A percentile compares a stretch with the other conserved stretches of the same genome.
Conservation (phyloP, 2,329 filamentous ascomycete genomes). For the Penicillium sp. region DNA sequence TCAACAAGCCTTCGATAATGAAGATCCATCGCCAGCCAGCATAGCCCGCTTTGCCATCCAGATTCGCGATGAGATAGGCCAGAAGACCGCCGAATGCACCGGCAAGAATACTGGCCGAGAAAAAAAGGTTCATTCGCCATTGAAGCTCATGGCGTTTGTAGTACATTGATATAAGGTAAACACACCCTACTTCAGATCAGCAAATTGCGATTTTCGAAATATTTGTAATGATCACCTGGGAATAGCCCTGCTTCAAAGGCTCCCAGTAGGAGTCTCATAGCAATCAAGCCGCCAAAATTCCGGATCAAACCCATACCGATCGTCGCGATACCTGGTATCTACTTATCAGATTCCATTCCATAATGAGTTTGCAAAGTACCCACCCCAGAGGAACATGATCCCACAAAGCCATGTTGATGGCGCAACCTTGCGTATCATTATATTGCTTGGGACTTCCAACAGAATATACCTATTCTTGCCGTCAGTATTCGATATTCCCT, state of each 20-base stretch:
- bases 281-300: too few species aligned
- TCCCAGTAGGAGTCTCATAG: too few species aligned
- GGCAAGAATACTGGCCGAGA: slow-evolving; percentile 22
- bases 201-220: accelerated
- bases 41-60: slow-evolving; percentile 28
- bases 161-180: too few species aligned
- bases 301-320: too few species aligned
- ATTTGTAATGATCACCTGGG: too few species aligned
- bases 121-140: slow-evolving; percentile 27
- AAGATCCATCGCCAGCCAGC: slow-evolving; percentile 34
- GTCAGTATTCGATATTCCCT: too few species aligned
- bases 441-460: slow-evolving; percentile 49
- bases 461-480: slow-evolving; percentile 36
- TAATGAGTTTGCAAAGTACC: too few species aligned
- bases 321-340: too few species aligned
- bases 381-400: slow-evolving; percentile 46
- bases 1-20: slow-evolving; percentile 28
- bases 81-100: slow-evolving; percentile 31
- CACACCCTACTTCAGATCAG: too few species aligned
- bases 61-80: slow-evolving; percentile 26
- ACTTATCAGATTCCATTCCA: too few species aligned
- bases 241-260: too few species aligned
- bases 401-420: slow-evolving; percentile 44
- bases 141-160: slow-evolving; percentile 27
- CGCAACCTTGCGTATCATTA: slow-evolving; percentile 45